phyloP scores from a whole-genome alignment of 352 stramenopile species.

The Blastocystis sp. region DNA sequence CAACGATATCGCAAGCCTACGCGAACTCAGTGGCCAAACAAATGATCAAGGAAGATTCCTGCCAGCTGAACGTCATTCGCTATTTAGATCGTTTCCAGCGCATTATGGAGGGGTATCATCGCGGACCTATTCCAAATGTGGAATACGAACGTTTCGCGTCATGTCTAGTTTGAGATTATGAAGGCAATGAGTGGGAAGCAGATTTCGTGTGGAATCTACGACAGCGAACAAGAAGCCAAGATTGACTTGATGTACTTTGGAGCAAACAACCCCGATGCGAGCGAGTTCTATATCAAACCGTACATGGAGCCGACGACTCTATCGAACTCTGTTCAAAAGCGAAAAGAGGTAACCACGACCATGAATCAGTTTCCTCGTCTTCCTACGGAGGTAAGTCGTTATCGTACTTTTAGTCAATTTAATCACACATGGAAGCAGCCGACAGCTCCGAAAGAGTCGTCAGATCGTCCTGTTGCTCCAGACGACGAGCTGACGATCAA shows the following conservation, averaged over 20 bases:
- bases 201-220: conserved; percentile 51
- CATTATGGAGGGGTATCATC: conserved; percentile 25
- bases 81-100: conserved; percentile 32
- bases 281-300: conserved; percentile 36
- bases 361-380: conserved; percentile 51
- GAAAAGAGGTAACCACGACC: conserved; percentile 8
- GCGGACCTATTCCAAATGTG: conserved; percentile 17
- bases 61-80: conserved; percentile 36
- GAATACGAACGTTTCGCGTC: background rate
- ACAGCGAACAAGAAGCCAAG: conserved; percentile 55
- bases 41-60: conserved; percentile 28
- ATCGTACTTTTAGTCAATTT: conserved; percentile 51
- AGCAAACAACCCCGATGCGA: background rate
- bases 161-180: conserved; percentile 35
- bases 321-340: conserved; percentile 37
- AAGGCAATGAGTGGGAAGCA: background rate
- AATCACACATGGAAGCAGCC: conserved; percentile 52
- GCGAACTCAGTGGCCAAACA: background rate
- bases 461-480: background rate
- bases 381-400: conserved; percentile 46
- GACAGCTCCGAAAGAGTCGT: background rate
- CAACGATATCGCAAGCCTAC: background rate
- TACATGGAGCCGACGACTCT: conserved; percentile 41
- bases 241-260: conserved; percentile 35
- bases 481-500: background rate